Percentiles rank a stretch among this genome's conserved stretches.
Evolutionary conservation across 2,329 filamentous ascomycete species (phyloP).

Genomic region (Verticillium dahliae): DNA sequence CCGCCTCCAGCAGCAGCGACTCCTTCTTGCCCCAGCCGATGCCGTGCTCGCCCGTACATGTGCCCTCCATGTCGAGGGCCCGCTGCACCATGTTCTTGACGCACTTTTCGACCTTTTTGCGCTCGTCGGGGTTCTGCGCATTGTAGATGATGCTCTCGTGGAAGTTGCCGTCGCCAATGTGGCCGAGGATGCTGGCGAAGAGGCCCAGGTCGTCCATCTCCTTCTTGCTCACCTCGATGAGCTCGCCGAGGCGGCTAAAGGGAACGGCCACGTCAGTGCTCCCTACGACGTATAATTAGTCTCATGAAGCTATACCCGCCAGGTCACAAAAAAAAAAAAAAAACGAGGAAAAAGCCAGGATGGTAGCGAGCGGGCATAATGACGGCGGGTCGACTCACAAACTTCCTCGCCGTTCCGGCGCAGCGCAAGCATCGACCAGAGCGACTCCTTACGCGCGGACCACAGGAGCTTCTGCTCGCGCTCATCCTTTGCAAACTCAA

Average conservation of each 20-base stretch:
- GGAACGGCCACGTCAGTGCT: conserved; percentile 82
- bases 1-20: conserved; percentile 71
- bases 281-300: conserved; percentile 32
- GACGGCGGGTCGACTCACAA: conserved; percentile 45
- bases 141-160: conserved; percentile 91
- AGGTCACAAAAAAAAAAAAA: no score
- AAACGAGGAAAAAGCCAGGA: background rate
- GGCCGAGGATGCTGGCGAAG: conserved; percentile 82
- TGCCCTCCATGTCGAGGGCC: conserved; percentile 91
- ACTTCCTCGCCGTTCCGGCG: conserved; percentile 62
- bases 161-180: conserved; percentile 93
- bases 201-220: conserved; percentile 81
- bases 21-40: conserved; percentile 83
- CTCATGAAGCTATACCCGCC: no score
- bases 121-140: conserved; percentile 60
- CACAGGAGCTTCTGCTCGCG: conserved; percentile 70
- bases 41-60: conserved; percentile 83
- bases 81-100: conserved; percentile 86
- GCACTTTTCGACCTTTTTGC: conserved; percentile 68
- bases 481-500: conserved; percentile 69
- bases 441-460: conserved; percentile 73
- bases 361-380: background rate
- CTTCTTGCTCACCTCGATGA: conserved; percentile 77
- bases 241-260: conserved; percentile 66
- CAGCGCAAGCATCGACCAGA: conserved; percentile 78